Evolutionary conservation across 2,329 filamentous ascomycete species (phyloP).

Genomic region (Trichoderma koningii): DNA sequence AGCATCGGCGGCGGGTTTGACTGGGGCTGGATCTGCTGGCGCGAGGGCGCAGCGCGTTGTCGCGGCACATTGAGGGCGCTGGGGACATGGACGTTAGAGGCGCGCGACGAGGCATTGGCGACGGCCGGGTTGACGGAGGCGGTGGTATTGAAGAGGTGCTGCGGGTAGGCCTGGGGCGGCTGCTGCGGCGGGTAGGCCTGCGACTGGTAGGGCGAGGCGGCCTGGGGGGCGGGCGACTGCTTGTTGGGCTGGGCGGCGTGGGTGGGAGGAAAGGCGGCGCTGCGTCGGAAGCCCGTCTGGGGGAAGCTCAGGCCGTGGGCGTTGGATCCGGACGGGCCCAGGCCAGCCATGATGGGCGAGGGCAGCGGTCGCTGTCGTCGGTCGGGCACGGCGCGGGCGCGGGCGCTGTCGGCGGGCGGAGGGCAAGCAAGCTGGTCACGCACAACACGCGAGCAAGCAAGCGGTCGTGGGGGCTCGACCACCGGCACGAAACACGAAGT

Average conservation of each 20-base stretch:
- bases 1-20: constrained; percentile 43
- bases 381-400: constrained; percentile 20
- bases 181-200: constrained; percentile 58
- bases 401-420: constrained; percentile 15
- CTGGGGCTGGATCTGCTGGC: constrained; percentile 50
- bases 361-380: background rate
- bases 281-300: constrained; percentile 53
- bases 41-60: constrained; percentile 48
- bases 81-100: constrained; percentile 50
- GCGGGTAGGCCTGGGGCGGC: constrained; percentile 51
- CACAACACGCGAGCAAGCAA: background rate
- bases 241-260: constrained; percentile 57
- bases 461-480: too few relatives aligned
- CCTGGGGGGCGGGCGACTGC: constrained; percentile 56
- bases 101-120: constrained; percentile 50
- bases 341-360: constrained; percentile 48
- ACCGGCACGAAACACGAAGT: too few relatives aligned
- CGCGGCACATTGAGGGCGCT: constrained; percentile 50
- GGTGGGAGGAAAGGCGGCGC: constrained; percentile 45
- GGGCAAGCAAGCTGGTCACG: background rate
- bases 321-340: constrained; percentile 54
- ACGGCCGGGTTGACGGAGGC: constrained; percentile 52
- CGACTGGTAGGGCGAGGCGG: constrained; percentile 57
- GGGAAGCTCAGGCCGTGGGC: constrained; percentile 57
- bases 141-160: constrained; percentile 55